Conservation (phyloP, 768 basidiomycete genomes). For the Panaeolus papilionaceus region DNA sequence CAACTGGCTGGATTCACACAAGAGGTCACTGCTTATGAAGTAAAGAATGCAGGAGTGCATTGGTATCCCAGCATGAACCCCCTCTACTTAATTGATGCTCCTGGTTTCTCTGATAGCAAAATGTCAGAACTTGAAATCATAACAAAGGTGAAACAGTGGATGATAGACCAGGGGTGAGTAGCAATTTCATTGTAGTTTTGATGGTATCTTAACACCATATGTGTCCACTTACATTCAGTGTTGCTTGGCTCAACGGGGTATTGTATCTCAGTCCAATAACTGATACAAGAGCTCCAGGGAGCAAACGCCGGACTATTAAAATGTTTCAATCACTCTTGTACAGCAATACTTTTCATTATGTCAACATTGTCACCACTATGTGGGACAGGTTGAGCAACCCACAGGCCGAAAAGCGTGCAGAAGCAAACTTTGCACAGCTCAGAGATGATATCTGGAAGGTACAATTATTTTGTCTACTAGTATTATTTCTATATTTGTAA, state of each 20-base stretch:
- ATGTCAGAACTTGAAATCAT: not conserved
- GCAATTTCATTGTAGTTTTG: no score
- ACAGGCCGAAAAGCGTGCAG: not conserved
- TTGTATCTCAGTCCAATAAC: not conserved
- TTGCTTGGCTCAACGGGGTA: rapidly evolving
- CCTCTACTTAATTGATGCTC: not conserved
- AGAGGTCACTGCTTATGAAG: not conserved
- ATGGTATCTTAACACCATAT: no score
- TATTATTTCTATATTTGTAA: not conserved
- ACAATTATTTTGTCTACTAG: not conserved
- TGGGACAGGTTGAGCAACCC: not conserved
- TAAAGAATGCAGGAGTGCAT: not conserved
- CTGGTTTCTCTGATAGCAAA: not conserved
- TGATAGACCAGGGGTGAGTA: not conserved
- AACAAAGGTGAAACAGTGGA: not conserved
- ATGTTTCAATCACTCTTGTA: not conserved
- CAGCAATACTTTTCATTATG: no score
- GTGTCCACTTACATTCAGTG: no score
- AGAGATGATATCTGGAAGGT: not conserved
- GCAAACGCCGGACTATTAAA: not conserved
- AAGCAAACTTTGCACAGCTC: not conserved
- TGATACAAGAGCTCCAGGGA: not conserved
- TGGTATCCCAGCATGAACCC: no score
- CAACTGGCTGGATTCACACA: not conserved
- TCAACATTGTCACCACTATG: not conserved